Percentiles rank a stretch among this genome's conserved stretches.
These are phyloP conservation scores for Penicillium arizonense DNA, from an alignment of 495 filamentous ascomycete species.

Conservation along the genomic window DNA sequence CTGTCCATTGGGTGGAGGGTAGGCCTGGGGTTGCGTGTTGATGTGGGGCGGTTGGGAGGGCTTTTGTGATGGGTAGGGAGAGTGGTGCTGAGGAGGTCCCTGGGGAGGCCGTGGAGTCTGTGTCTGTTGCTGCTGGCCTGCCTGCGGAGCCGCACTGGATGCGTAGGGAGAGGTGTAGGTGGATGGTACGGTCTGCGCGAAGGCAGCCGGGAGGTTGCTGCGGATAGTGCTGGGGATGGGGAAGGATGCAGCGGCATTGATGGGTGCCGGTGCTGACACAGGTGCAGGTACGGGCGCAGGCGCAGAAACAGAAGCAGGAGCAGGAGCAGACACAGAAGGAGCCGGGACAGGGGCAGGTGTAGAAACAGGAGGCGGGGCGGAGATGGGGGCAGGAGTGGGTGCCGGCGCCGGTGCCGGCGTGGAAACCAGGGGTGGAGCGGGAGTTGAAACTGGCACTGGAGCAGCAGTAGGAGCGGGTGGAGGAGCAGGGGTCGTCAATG, in stretches of 20 bases:
- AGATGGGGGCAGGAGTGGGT: slow-evolving; percentile 17
- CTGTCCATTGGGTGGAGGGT: slow-evolving; percentile 17
- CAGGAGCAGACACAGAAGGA: slow-evolving; percentile 14
- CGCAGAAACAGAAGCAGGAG: neutral
- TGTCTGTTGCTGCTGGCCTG: slow-evolving; percentile 28
- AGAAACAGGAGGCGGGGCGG: slow-evolving; percentile 20
- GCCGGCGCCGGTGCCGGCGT: slow-evolving; percentile 13
- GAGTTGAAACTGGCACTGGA: slow-evolving; percentile 13
- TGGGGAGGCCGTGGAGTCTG: slow-evolving; percentile 29
- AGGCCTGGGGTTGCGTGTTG: slow-evolving; percentile 20
- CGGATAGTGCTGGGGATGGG: slow-evolving; percentile 42
- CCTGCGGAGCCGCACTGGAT: slow-evolving; percentile 36
- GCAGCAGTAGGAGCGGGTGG: slow-evolving; percentile 11
- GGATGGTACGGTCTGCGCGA: slow-evolving; percentile 37
- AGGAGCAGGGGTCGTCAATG: slow-evolving; percentile 9
- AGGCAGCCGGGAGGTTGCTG: slow-evolving; percentile 44
- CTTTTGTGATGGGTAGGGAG: slow-evolving; percentile 24
- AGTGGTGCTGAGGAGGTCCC: slow-evolving; percentile 25
- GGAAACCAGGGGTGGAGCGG: slow-evolving; percentile 3
- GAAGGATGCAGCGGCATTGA: slow-evolving; percentile 27
- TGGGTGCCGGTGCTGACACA: slow-evolving; percentile 9
- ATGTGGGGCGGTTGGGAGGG: slow-evolving; percentile 18
- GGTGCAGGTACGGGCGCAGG: slow-evolving; percentile 11
- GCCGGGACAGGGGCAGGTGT: slow-evolving; percentile 10
- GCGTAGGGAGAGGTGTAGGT: slow-evolving; percentile 46